phyloP scores from a whole-genome alignment of 805 yeast genomes.

The Wickerhamomyces alni region DNA sequence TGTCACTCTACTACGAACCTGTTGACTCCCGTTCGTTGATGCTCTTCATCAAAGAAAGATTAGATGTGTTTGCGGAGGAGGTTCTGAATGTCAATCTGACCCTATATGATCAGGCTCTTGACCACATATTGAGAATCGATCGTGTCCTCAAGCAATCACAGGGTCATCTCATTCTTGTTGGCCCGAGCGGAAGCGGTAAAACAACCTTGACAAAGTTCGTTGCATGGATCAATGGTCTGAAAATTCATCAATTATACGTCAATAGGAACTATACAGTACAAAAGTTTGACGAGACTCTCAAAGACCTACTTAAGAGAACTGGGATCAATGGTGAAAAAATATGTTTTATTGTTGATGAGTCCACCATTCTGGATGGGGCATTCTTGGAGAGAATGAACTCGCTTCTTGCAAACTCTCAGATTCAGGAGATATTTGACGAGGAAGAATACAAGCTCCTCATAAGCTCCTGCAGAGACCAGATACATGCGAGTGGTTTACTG shows the following conservation, averaged over 20 bases:
- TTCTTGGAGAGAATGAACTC: slow-evolving; percentile 92
- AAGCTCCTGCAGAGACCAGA: slow-evolving; percentile 47
- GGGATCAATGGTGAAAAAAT: slow-evolving; percentile 53
- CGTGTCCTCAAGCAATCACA: slow-evolving; percentile 79
- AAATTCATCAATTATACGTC: slow-evolving; percentile 51
- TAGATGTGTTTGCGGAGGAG: slow-evolving; percentile 73
- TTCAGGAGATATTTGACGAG: slow-evolving; percentile 82
- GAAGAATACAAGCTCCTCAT: slow-evolving; percentile 56
- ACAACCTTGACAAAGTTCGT: slow-evolving; percentile 73
- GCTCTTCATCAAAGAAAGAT: slow-evolving; percentile 54
- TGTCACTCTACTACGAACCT: slow-evolving; percentile 54
- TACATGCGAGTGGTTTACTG: slow-evolving; percentile 53
- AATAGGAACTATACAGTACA: slow-evolving; percentile 44
- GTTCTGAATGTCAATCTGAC: slow-evolving; percentile 57
- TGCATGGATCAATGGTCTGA: slow-evolving; percentile 84
- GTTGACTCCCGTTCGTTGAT: slow-evolving; percentile 43
- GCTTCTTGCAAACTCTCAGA: slow-evolving; percentile 85
- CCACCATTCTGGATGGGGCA: slow-evolving; percentile 66
- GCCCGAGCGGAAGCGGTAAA: slow-evolving; percentile 79
- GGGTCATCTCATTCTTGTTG: slow-evolving; percentile 85
- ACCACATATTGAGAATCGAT: slow-evolving; percentile 73
- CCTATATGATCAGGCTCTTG: slow-evolving; percentile 63
- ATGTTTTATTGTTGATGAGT: slow-evolving; percentile 77
- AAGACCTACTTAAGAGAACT: slow-evolving; percentile 43
- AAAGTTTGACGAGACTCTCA: slow-evolving; percentile 65